Evolutionary conservation across 768 basidiomycete species (phyloP).

Genomic region (Tylopilus plumbeoviolaceoides): DNA sequence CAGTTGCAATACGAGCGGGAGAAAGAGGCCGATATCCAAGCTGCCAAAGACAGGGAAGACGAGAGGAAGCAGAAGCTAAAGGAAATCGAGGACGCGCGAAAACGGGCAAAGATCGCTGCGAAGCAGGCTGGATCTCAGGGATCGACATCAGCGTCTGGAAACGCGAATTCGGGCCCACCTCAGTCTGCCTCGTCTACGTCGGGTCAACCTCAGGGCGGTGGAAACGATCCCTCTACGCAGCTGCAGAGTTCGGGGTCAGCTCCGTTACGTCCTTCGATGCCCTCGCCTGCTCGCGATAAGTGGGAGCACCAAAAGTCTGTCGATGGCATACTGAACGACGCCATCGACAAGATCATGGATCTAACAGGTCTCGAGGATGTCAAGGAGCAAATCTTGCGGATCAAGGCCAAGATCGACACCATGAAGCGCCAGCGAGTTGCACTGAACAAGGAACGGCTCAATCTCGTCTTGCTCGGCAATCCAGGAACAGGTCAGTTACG

Average conservation of each 20-base stretch:
- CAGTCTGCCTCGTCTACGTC: background rate
- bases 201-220: background rate
- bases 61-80: conserved; percentile 8
- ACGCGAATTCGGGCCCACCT: background rate
- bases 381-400: conserved; percentile 51
- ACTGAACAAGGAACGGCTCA: conserved; percentile 53
- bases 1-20: conserved; percentile 8
- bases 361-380: conserved; percentile 66
- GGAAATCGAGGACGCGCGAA: conserved; percentile 11
- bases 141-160: background rate
- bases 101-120: conserved; percentile 2
- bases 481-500: conserved; percentile 71
- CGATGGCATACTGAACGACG: conserved; percentile 46
- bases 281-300: conserved; percentile 12
- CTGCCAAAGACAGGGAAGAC: conserved; percentile 9
- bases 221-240: background rate
- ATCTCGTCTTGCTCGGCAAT: conserved; percentile 60
- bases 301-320: conserved; percentile 37
- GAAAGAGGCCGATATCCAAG: conserved; percentile 7
- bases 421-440: conserved; percentile 47
- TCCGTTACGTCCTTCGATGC: conserved; percentile 2
- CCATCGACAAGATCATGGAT: conserved; percentile 62
- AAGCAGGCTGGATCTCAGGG: conserved; percentile 4
- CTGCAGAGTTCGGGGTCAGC: background rate
- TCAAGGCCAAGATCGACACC: conserved; percentile 50